phyloP scores from a whole-genome alignment of 192 early-diverging fungal species.

The Coemansia sp. region DNA sequence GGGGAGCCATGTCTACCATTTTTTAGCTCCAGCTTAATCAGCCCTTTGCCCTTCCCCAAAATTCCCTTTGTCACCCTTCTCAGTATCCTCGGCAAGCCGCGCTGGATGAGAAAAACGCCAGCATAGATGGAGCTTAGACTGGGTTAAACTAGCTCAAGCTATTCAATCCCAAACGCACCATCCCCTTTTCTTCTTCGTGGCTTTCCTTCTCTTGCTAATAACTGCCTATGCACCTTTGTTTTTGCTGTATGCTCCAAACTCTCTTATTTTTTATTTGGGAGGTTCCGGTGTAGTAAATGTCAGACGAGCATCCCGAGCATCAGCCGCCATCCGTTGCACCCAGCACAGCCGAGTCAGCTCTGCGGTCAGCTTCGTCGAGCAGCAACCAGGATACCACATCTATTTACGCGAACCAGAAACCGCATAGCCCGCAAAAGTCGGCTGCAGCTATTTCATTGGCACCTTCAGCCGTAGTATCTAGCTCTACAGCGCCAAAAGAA shows the following conservation, averaged over 20 bases:
- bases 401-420: neutral
- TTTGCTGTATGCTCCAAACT: constrained; percentile 4
- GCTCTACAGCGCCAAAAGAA: neutral
- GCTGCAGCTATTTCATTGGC: neutral
- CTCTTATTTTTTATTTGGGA: neutral
- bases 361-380: neutral
- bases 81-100: constrained; percentile 3
- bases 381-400: neutral
- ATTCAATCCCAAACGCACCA: neutral
- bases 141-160: neutral
- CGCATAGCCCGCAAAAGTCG: neutral
- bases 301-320: constrained; percentile 31
- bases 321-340: constrained; percentile 12
- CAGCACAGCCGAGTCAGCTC: constrained; percentile 12
- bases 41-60: neutral
- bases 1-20: neutral
- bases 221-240: constrained; percentile 1
- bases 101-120: neutral
- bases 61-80: neutral
- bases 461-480: neutral
- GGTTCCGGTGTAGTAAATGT: constrained; percentile 47
- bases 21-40: constrained; percentile 14
- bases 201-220: constrained; percentile 4
- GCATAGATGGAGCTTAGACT: neutral
- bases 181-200: constrained; percentile 4